Evolutionary conservation across 768 basidiomycete genomes (phyloP).

Genomic region (Calocybe indica): DNA sequence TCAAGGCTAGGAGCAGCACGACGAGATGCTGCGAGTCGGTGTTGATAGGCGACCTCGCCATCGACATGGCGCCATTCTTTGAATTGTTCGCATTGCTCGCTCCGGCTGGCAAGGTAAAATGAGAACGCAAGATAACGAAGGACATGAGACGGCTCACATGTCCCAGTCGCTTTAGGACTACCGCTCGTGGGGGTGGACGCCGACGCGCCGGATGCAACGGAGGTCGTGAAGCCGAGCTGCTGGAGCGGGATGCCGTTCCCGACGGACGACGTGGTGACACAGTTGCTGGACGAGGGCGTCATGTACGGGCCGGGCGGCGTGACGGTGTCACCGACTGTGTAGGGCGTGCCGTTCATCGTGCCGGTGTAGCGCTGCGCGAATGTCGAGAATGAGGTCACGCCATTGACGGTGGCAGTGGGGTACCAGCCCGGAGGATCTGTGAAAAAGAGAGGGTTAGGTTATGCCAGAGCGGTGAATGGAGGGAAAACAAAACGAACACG

Average conservation of each 20-base stretch:
- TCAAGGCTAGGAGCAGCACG: too few relatives aligned
- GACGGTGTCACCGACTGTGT: constrained; percentile 33
- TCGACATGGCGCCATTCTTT: too few relatives aligned
- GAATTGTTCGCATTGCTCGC: too few relatives aligned
- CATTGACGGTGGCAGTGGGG: constrained; percentile 31
- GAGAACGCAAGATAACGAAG: too few relatives aligned
- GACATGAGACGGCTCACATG: too few relatives aligned
- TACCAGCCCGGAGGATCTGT: constrained; percentile 41
- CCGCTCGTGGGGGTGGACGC: too few relatives aligned
- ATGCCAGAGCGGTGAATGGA: neutral
- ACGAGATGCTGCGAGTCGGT: too few relatives aligned
- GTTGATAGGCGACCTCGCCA: too few relatives aligned
- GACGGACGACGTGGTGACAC: constrained; percentile 29
- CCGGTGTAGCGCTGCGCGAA: constrained; percentile 41
- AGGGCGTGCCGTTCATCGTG: constrained; percentile 22
- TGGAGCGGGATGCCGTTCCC: constrained; percentile 31
- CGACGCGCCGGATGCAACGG: too few relatives aligned
- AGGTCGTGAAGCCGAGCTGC: constrained; percentile 10
- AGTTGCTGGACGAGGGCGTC: constrained; percentile 35
- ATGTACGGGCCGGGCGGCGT: constrained; percentile 29
- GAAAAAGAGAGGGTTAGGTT: neutral
- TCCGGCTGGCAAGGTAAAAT: too few relatives aligned
- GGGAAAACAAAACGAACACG: constrained; percentile 20
- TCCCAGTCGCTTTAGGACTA: too few relatives aligned
- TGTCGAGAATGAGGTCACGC: constrained; percentile 32